These are phyloP conservation scores for Hypomyces perniciosus DNA, from an alignment of 2,329 filamentous ascomycete genomes.

Conservation along the genomic window DNA sequence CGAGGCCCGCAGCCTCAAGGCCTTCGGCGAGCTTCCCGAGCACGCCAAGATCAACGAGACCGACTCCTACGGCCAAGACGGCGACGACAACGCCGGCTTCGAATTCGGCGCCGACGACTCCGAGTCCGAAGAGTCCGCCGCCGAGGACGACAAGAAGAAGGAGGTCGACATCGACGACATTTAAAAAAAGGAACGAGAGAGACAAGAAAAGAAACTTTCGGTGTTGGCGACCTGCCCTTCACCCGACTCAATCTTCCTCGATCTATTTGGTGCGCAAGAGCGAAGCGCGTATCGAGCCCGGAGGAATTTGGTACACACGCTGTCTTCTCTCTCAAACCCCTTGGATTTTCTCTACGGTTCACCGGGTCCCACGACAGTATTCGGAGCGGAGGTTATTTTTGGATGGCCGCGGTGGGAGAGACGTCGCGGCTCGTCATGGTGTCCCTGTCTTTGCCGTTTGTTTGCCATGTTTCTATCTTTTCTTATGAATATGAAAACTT, in stretches of 20 bases:
- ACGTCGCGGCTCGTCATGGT: slow-evolving; percentile 45
- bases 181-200: slow-evolving; percentile 39
- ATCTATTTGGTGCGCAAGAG: neutral
- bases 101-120: slow-evolving; percentile 94
- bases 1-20: slow-evolving; percentile 90
- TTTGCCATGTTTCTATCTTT: slow-evolving; percentile 3
- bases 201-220: slow-evolving; percentile 3
- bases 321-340: slow-evolving; percentile 61
- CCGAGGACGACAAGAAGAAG: slow-evolving; percentile 55
- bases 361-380: slow-evolving; percentile 42
- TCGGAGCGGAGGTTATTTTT: slow-evolving; percentile 29
- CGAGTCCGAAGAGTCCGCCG: slow-evolving; percentile 47
- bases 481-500: slow-evolving; percentile 21
- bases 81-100: slow-evolving; percentile 93
- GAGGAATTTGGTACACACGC: slow-evolving; percentile 31
- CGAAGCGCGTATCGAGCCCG: neutral
- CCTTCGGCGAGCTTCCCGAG: slow-evolving; percentile 95
- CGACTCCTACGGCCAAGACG: slow-evolving; percentile 86
- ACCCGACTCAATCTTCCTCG: neutral
- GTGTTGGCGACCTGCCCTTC: slow-evolving; percentile 1
- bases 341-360: slow-evolving; percentile 10
- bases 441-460: neutral
- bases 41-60: slow-evolving; percentile 99
- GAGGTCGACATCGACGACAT: slow-evolving; percentile 96
- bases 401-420: slow-evolving; percentile 52